Evolutionary conservation across 768 basidiomycete species (phyloP).

Genomic region (Mycena sanguinolenta): DNA sequence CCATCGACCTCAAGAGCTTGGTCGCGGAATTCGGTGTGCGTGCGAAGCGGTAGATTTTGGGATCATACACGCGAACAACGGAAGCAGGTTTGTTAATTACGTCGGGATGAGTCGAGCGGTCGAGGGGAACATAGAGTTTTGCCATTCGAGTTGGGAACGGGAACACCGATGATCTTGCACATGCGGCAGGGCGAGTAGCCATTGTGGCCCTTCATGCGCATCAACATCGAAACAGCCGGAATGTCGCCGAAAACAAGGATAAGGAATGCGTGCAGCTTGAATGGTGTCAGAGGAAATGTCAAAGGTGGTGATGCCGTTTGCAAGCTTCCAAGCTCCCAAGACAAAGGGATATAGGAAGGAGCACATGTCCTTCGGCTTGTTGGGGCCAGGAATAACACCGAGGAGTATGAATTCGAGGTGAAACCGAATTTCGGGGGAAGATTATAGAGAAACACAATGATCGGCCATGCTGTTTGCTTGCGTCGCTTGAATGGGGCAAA

Average conservation of each 20-base stretch:
- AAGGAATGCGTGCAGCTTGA: constrained; percentile 45
- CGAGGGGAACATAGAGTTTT: constrained; percentile 40
- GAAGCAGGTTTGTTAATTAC: neutral
- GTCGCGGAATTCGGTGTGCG: constrained; percentile 27
- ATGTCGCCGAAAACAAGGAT: constrained; percentile 52
- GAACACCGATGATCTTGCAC: constrained; percentile 51
- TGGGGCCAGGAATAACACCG: constrained; percentile 62
- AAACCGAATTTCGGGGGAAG: too few relatives aligned
- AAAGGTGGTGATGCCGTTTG: constrained; percentile 52
- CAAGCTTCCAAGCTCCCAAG: constrained; percentile 52
- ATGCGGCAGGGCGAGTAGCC: constrained; percentile 49
- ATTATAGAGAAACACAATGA: constrained; percentile 57
- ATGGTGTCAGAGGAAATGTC: constrained; percentile 37
- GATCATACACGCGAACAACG: constrained; percentile 34
- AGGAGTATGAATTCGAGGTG: constrained; percentile 52
- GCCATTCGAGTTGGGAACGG: neutral
- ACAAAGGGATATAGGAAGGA: constrained; percentile 60
- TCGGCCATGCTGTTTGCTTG: constrained; percentile 54
- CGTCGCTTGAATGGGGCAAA: constrained; percentile 54
- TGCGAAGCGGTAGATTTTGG: constrained; percentile 36
- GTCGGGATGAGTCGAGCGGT: constrained; percentile 21
- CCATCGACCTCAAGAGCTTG: constrained; percentile 38
- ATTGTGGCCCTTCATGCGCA: constrained; percentile 57
- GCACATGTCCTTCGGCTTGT: constrained; percentile 55
- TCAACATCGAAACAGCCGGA: too few relatives aligned